phyloP scores from a whole-genome alignment of 176 grass and related monocot species.

The Rhynchospora breviuscula region DNA sequence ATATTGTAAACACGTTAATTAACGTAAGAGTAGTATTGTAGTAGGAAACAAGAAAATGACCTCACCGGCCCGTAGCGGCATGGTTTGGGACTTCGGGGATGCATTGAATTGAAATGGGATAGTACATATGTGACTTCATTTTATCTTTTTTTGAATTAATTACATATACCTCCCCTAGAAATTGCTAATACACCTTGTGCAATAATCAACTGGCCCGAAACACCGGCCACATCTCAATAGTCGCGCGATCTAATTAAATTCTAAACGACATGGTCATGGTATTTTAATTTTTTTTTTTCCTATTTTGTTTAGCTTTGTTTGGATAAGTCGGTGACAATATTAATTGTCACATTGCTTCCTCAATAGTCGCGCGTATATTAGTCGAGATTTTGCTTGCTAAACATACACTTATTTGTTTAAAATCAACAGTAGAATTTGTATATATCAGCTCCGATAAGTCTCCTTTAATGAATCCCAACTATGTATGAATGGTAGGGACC shows the following conservation, averaged over 20 bases:
- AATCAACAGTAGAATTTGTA: too few species aligned
- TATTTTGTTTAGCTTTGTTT: neutral
- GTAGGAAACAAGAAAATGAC: too few species aligned
- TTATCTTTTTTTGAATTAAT: neutral
- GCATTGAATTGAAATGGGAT: too few species aligned
- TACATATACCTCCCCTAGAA: neutral
- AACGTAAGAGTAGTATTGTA: too few species aligned
- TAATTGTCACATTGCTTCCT: neutral
- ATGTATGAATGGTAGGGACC: neutral
- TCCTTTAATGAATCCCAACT: neutral
- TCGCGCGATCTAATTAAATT: neutral
- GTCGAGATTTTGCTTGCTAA: neutral
- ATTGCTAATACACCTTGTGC: neutral
- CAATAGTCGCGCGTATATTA: neutral
- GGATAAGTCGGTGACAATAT: neutral
- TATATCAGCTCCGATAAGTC: neutral
- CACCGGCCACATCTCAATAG: neutral
- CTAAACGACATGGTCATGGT: neutral
- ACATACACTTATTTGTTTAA: too few species aligned
- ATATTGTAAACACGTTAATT: too few species aligned
- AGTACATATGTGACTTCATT: neutral
- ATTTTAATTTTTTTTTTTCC: neutral
- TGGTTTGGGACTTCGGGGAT: too few species aligned
- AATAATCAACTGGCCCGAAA: neutral
- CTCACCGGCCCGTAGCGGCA: too few species aligned